A percentile compares a stretch with the other conserved stretches of the same genome.
phyloP scores from a whole-genome alignment of 371 early-diverging fungal genomes.

The Actinomortierella ambigua region DNA sequence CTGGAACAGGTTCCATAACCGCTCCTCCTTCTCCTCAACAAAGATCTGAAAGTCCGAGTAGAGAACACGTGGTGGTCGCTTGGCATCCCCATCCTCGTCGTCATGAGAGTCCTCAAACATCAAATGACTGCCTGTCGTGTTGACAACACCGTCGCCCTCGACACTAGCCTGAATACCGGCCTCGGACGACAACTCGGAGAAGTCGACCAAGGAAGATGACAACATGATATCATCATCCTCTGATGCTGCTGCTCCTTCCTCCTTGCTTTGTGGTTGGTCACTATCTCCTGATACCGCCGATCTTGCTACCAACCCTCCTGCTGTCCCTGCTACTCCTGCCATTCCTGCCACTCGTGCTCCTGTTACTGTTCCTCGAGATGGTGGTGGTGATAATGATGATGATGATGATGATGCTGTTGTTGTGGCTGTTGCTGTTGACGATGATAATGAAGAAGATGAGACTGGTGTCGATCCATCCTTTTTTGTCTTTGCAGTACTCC shows the following conservation, averaged over 20 bases:
- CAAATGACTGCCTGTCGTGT: too few relatives aligned
- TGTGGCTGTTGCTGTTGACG: background rate
- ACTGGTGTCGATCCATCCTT: too few relatives aligned
- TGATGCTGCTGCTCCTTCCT: background rate
- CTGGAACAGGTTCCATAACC: slow-evolving; percentile 69
- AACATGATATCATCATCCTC: background rate
- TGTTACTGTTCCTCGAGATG: background rate
- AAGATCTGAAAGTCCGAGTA: slow-evolving; percentile 76
- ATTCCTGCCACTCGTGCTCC: too few relatives aligned
- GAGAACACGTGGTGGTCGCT: slow-evolving; percentile 44
- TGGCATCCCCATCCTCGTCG: slow-evolving; percentile 2
- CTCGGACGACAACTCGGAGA: too few relatives aligned
- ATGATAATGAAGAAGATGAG: background rate
- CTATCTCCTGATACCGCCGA: too few relatives aligned
- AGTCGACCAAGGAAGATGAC: too few relatives aligned
- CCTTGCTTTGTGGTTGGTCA: too few relatives aligned
- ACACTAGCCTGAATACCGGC: too few relatives aligned
- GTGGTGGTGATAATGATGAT: background rate
- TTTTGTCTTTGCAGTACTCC: too few relatives aligned
- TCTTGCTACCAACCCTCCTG: too few relatives aligned
- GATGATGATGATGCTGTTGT: background rate
- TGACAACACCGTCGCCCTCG: too few relatives aligned
- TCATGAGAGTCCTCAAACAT: background rate
- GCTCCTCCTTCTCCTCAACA: slow-evolving; percentile 70
- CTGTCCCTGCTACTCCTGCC: too few relatives aligned